Base-by-base conservation (phyloP, 768 basidiomycete species). In the Panaeolus papilionaceus region DNA sequence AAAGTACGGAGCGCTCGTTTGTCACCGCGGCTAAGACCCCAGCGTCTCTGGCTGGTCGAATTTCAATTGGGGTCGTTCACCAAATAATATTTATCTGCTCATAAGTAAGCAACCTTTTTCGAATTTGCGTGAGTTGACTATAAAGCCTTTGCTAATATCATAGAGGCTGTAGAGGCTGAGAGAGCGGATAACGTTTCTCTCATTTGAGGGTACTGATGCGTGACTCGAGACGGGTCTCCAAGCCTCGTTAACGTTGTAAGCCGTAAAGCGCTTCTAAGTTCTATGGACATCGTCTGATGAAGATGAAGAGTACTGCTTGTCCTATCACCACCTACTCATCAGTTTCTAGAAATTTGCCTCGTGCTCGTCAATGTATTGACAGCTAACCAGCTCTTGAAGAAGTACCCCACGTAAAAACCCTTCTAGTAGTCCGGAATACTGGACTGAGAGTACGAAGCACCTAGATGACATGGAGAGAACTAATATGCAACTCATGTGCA, bases 341-440 rank as follows among this genome's bases (percentile, higher is more conserved):
- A 26, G 14, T 16, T 58, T 58, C 54, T 58, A 28, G 54, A 58
- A 58, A 28, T 3, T 10, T 12, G 6, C 54, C 54, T 58, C 54
- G 33, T 58, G 54, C 28, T 58, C 11, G 28, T 5, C 49, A 14
- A 37, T 16, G 33, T 33, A 16, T 11, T 58, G 28, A 58, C 54
- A 58, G 54, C 33, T 33, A 12, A 11, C 20, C 26, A 58, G 33
- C 54, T 58, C 26, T 16, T 28, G 54, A 14, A 28, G 54, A 58
- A 58, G 54, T 58, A 58, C 54, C 54, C 54, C 54, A 58, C n/a
- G 14, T 23, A 51, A 28, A 37, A 33, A 58, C 33, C 16, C 54
- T 58, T 58, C 54, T 58, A 14, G 28, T 33, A 2, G 28, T 33
- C 54, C 26, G 10, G n/a, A 37, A 58, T 58, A 16, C 26, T 2